These are phyloP conservation scores for Backusella tuberculispora DNA, from an alignment of 192 early-diverging fungal species.

Conservation along the genomic window DNA sequence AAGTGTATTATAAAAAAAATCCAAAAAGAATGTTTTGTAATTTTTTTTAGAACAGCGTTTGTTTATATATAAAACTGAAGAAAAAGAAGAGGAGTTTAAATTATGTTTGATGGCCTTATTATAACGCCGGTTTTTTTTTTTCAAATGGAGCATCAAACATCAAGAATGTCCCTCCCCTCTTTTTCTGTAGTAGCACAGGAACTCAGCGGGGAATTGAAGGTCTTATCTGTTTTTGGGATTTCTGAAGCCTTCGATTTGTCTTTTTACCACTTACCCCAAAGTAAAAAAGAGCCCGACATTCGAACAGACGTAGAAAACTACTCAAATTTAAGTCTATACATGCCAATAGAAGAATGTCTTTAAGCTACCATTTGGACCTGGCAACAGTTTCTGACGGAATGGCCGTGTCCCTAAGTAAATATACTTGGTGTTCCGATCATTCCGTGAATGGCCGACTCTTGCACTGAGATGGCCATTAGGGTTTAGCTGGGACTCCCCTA, in stretches of 20 bases:
- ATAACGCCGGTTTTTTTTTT: conserved; percentile 11
- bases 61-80: conserved; percentile 4
- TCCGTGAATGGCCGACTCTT: conserved; percentile 32
- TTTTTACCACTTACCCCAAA: neutral
- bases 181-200: conserved; percentile 16
- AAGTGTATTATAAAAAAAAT: conserved; percentile 13
- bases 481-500: neutral
- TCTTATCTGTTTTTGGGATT: conserved; percentile 11
- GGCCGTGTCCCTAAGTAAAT: conserved; percentile 13
- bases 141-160: conserved; percentile 15
- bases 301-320: neutral
- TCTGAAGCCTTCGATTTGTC: conserved; percentile 12
- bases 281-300: neutral
- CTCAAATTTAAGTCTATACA: conserved; percentile 16
- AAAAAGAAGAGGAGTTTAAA: conserved; percentile 12
- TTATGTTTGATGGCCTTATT: neutral
- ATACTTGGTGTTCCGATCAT: conserved; percentile 22
- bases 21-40: conserved; percentile 16
- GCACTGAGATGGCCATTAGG: neutral
- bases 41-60: conserved; percentile 14
- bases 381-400: neutral
- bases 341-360: neutral
- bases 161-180: conserved; percentile 8
- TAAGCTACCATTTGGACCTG: neutral
- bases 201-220: conserved; percentile 14